Evolutionary conservation across 2,329 filamentous ascomycete genomes (phyloP).

Genomic region (Polychaeton citri): DNA sequence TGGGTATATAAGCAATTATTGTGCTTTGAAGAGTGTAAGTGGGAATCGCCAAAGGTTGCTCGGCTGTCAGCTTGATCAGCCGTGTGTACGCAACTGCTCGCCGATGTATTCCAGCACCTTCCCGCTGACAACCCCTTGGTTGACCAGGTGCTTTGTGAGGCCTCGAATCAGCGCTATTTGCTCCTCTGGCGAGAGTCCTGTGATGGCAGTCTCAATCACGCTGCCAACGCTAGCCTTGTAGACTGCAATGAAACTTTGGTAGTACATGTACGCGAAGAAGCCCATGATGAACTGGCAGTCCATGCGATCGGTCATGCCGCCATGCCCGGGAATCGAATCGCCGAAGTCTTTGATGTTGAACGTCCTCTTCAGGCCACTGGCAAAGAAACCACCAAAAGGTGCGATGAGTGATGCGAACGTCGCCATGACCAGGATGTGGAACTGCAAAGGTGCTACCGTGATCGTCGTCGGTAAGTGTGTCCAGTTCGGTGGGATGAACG

Average conservation of each 20-base stretch:
- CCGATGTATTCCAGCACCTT: slow-evolving; percentile 31
- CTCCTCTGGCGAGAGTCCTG: slow-evolving; percentile 72
- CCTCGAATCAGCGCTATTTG: slow-evolving; percentile 66
- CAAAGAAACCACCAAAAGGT: slow-evolving; percentile 96
- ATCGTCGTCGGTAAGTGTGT: slow-evolving; percentile 61
- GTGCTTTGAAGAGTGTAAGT: too few relatives aligned
- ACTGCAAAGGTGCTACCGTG: slow-evolving; percentile 74
- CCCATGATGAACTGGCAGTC: slow-evolving; percentile 99
- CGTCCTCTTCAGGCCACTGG: slow-evolving; percentile 89
- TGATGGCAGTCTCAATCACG: slow-evolving; percentile 84
- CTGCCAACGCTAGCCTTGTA: slow-evolving; percentile 74
- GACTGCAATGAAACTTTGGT: slow-evolving; percentile 82
- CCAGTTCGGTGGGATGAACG: slow-evolving; percentile 41
- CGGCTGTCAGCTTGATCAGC: too few relatives aligned
- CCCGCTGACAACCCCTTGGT: slow-evolving; percentile 45
- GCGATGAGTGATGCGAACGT: slow-evolving; percentile 94
- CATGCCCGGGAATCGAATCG: slow-evolving; percentile 92
- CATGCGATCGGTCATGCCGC: slow-evolving; percentile 97
- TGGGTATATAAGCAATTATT: too few relatives aligned
- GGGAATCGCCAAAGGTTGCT: too few relatives aligned
- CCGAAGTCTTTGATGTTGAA: slow-evolving; percentile 99
- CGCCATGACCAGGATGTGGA: slow-evolving; percentile 80
- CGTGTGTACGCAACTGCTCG: slow-evolving; percentile 10
- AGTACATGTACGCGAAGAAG: slow-evolving; percentile 97
- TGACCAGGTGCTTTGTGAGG: slow-evolving; percentile 49